These are phyloP conservation scores for Lojkania enalia DNA, from an alignment of 2,329 filamentous ascomycete genomes.

Conservation along the genomic window DNA sequence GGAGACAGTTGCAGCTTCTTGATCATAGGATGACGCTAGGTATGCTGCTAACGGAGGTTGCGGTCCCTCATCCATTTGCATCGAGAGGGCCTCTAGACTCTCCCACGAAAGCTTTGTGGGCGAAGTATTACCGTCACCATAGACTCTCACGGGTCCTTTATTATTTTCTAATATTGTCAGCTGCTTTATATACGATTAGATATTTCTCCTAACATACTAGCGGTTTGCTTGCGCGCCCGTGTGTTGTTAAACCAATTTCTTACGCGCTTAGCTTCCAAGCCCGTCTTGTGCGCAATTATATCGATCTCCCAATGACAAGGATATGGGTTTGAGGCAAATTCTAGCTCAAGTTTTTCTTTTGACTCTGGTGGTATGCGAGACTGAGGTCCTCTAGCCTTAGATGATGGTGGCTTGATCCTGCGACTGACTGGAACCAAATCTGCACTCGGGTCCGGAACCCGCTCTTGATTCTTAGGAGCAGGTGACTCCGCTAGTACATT, in stretches of 20 bases:
- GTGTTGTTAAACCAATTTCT: slow-evolving; percentile 44
- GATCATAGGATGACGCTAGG: slow-evolving; percentile 40
- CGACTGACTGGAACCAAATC: too few relatives aligned
- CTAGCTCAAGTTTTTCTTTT: slow-evolving; percentile 39
- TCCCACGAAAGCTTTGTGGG: slow-evolving; percentile 34
- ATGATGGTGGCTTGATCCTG: too few relatives aligned
- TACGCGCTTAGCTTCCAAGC: slow-evolving; percentile 41
- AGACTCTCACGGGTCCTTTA: too few relatives aligned
- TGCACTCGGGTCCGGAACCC: too few relatives aligned
- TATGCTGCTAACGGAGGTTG: slow-evolving; percentile 39
- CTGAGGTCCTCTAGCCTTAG: slow-evolving; percentile 35
- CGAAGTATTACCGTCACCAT: too few relatives aligned
- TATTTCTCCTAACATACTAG: slow-evolving; percentile 7
- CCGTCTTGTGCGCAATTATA: slow-evolving; percentile 42
- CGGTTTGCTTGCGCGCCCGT: slow-evolving; percentile 32
- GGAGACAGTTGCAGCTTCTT: slow-evolving; percentile 33
- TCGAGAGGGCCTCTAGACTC: slow-evolving; percentile 35
- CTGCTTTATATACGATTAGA: too few relatives aligned
- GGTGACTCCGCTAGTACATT: too few relatives aligned
- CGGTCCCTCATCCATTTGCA: slow-evolving; percentile 26
- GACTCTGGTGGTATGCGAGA: slow-evolving; percentile 37
- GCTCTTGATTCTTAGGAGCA: too few relatives aligned
- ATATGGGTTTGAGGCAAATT: slow-evolving; percentile 41
- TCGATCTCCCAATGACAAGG: slow-evolving; percentile 42
- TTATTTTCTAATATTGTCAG: too few relatives aligned